Percentiles rank a stretch among this genome's conserved stretches.
phyloP scores from a whole-genome alignment of 306 rosid species.

The Cucurbita moschata region DNA sequence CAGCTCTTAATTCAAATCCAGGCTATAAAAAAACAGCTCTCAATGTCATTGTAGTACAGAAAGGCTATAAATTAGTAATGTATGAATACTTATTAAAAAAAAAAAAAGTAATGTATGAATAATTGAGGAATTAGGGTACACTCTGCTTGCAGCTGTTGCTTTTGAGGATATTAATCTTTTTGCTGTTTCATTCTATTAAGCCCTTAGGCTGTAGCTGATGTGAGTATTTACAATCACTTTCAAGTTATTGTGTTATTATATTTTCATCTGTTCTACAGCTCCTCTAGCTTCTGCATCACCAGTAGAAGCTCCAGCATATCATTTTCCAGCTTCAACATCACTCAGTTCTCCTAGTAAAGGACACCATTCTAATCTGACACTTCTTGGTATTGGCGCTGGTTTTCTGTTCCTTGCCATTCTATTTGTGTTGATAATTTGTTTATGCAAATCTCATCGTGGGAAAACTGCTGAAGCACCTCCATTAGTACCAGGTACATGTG shows the following conservation, averaged over 20 bases:
- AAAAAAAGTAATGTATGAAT: not conserved
- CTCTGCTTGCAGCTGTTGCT: not conserved
- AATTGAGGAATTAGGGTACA: not conserved
- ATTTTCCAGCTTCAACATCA: constrained; percentile 28
- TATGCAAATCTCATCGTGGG: constrained; percentile 31
- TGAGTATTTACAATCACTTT: constrained; percentile 7
- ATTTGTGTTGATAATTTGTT: constrained; percentile 40
- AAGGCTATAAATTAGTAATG: not conserved
- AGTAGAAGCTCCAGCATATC: constrained; percentile 26
- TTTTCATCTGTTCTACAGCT: constrained; percentile 30
- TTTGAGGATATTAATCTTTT: not conserved
- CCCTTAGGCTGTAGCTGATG: not conserved
- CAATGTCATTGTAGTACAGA: not conserved
- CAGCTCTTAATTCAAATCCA: not conserved
- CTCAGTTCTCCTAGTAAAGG: constrained; percentile 27
- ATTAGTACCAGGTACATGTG: constrained; percentile 41
- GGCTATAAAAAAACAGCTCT: not conserved
- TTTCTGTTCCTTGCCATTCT: constrained; percentile 51
- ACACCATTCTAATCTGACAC: constrained; percentile 46
- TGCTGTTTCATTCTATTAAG: not conserved
- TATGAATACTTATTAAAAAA: too few species aligned
- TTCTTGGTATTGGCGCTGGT: constrained; percentile 55
- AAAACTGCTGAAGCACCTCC: constrained; percentile 36
- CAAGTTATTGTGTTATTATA: not conserved
- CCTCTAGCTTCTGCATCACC: constrained; percentile 50